Percentiles rank a stretch among this genome's conserved stretches.
These are phyloP conservation scores for Extremus antarcticus DNA, from an alignment of 495 filamentous ascomycete species.

Conservation along the genomic window DNA sequence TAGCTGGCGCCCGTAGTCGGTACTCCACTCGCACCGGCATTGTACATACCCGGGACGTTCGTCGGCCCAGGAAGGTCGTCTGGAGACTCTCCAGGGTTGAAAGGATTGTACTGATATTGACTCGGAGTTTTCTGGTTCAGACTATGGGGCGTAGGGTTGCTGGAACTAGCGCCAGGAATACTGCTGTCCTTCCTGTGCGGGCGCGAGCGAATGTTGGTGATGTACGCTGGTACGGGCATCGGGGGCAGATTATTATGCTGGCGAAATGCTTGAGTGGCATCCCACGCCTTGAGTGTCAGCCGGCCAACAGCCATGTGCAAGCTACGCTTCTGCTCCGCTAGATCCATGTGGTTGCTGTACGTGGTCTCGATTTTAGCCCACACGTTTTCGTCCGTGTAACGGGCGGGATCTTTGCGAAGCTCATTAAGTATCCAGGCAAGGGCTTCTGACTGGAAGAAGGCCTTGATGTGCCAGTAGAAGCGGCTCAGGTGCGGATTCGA, in stretches of 20 bases:
- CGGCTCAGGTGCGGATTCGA: conserved; percentile 6
- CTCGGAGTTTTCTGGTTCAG: not conserved
- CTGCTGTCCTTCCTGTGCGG: not conserved
- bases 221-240: conserved; percentile 5
- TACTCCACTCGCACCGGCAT: too few species aligned
- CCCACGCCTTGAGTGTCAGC: conserved; percentile 17
- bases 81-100: not conserved
- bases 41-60: not conserved
- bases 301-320: conserved; percentile 15
- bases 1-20: too few species aligned
- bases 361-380: conserved; percentile 10
- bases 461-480: conserved; percentile 18
- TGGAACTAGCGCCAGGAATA: not conserved
- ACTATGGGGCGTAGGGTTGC: not conserved
- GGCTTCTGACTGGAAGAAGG: conserved; percentile 19
- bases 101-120: not conserved
- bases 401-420: conserved; percentile 1
- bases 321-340: not conserved
- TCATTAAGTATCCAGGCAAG: conserved; percentile 18
- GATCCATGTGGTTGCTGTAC: conserved; percentile 6
- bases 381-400: not conserved
- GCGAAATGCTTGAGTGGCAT: conserved; percentile 1
- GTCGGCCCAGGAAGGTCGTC: not conserved
- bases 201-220: not conserved
- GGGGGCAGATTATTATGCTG: not conserved